These are phyloP conservation scores for Sphagnum fallax DNA, from an alignment of 228 moss, liverwort and hornwort species.

Conservation along the genomic window DNA sequence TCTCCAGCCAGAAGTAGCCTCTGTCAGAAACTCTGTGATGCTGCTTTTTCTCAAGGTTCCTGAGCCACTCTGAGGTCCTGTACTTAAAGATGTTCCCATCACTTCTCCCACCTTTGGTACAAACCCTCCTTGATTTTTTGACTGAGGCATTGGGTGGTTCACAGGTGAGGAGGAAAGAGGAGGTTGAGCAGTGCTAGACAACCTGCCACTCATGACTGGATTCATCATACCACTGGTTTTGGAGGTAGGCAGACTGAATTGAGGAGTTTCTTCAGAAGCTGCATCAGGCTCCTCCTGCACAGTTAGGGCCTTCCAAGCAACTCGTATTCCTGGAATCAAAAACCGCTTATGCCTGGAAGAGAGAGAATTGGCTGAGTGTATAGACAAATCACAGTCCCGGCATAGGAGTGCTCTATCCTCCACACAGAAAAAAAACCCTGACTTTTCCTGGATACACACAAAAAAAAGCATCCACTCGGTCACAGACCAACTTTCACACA, in stretches of 20 bases:
- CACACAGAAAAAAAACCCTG: constrained; percentile 77
- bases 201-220: too few species aligned
- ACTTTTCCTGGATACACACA: constrained; percentile 53
- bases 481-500: too few species aligned
- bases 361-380: constrained; percentile 55
- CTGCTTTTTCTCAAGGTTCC: constrained; percentile 35
- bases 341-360: constrained; percentile 72
- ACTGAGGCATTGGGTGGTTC: too few species aligned
- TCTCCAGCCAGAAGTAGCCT: constrained; percentile 64
- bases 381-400: constrained; percentile 82
- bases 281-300: constrained; percentile 15
- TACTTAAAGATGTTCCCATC: constrained; percentile 8
- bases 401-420: constrained; percentile 88
- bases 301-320: constrained; percentile 50
- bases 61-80: constrained; percentile 4
- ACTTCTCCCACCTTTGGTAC: not conserved
- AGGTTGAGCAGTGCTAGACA: too few species aligned
- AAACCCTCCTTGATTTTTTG: too few species aligned
- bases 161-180: too few species aligned
- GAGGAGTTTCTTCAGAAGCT: constrained; percentile 13
- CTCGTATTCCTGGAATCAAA: constrained; percentile 65
- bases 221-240: too few species aligned
- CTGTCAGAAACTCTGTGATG: constrained; percentile 70
- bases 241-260: too few species aligned
- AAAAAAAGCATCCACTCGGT: too few species aligned